Evolutionary conservation across 345 rosid species (phyloP), one percentile per base, ranked within the genome.

Genomic region (Eucalyptus pauciflora): DNA sequence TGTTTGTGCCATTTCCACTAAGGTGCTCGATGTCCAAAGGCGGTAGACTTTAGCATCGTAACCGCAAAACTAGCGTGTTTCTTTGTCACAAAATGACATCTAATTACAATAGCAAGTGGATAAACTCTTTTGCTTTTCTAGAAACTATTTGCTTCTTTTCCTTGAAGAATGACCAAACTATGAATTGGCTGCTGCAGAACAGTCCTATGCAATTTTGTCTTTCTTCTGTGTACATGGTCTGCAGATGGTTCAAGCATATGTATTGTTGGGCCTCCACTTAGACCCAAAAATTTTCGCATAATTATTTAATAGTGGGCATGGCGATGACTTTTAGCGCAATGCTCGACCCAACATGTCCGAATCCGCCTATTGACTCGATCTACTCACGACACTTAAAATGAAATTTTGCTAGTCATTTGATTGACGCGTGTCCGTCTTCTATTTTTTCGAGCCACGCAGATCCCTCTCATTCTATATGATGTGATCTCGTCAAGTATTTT

Each of bases 1-100:
- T 18, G 29, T 76, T 48, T 4, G 90, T 52, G 90, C 90, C 13
- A 2, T 88, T 13, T 87, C 91, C 20, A 91, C 91, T 67, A 92
- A 86, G 89, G 33, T 79, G 49, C 86, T 93, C 13, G 91, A 93
- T 71, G 91, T 92, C 91, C 92, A 93, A 54, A 91, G 79, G 45
- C 76, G 93, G 87, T 93, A 87, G 58, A 69, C 80, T 17, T 16
- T 5, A 5, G 80, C 12, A 3, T 16, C 4, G 5, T 22, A 4
- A 16, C 45, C 0, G 7, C 12, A 33, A 31, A 31, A 31, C 17
- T 50, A 41, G 17, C 17, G 13, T 20, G 37, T 33, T 41, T 69
- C 9, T 33, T 41, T 69, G 43, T 16, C 24, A 15, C 24, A 69
- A 69, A 69, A 69, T 17, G 80, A 8, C 52, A 86, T 86, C 8